Evolutionary conservation across 108 stramenopile species (phyloP).

Genomic region (Aurantiochytrium sp.): DNA sequence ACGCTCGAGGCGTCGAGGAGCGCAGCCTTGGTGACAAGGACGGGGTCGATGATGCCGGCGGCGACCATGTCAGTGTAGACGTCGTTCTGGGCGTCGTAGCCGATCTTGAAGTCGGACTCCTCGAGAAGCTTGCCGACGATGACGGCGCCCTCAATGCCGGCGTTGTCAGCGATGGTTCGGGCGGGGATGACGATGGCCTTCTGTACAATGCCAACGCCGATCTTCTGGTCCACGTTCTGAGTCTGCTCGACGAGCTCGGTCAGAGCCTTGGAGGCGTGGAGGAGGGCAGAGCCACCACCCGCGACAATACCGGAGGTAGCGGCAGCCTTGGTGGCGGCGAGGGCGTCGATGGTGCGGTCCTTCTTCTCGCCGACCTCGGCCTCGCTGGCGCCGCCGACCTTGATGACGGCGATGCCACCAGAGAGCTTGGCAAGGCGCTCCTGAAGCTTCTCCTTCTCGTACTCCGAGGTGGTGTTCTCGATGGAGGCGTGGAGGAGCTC

Average conservation of each 20-base stretch:
- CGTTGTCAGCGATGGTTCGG: constrained; percentile 87
- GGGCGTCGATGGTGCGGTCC: constrained; percentile 98
- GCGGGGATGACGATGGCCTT: constrained; percentile 85
- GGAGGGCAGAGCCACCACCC: constrained; percentile 94
- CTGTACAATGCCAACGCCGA: constrained; percentile 96
- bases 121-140: constrained; percentile 83
- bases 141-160: constrained; percentile 93
- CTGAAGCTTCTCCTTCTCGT: constrained; percentile 99
- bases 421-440: constrained; percentile 97
- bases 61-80: constrained; percentile 85
- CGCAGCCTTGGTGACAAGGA: constrained; percentile 97
- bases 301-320: constrained; percentile 98
- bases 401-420: constrained; percentile 97
- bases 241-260: constrained; percentile 66
- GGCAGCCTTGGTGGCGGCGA: constrained; percentile 98
- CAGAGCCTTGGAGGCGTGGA: constrained; percentile 90
- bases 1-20: constrained; percentile 95
- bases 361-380: constrained; percentile 99
- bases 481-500: constrained; percentile 86
- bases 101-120: constrained; percentile 63
- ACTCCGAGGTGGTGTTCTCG: constrained; percentile 91
- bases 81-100: constrained; percentile 84
- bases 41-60: constrained; percentile 98
- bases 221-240: constrained; percentile 93
- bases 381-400: constrained; percentile 95